Conservation (phyloP, 1,284 basidiomycete genomes). For the Fomitopsis schrenkii region DNA sequence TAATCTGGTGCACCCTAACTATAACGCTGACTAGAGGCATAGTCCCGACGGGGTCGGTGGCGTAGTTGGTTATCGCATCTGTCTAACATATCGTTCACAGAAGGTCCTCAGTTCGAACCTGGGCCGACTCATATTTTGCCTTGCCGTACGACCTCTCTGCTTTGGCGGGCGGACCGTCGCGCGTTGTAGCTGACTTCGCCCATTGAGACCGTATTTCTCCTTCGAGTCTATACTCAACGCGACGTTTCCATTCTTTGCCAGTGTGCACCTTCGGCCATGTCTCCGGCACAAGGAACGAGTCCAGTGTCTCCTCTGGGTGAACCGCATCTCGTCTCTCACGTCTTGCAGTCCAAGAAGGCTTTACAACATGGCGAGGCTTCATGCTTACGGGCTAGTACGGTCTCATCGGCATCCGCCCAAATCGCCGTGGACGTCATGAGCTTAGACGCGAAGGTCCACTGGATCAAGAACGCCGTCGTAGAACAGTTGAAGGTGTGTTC, state of each 20-base stretch:
- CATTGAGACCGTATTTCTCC: neutral
- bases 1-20: too few species aligned
- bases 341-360: constrained; percentile 75
- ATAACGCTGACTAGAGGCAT: too few species aligned
- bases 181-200: neutral
- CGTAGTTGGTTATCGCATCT: constrained; percentile 80
- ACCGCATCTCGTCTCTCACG: constrained; percentile 62
- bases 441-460: constrained; percentile 71
- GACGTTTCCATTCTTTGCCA: too few species aligned
- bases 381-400: constrained; percentile 56
- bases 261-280: neutral
- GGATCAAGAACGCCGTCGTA: constrained; percentile 66
- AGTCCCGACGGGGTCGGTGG: constrained; percentile 32
- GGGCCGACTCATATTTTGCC: constrained; percentile 15
- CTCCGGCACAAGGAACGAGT: neutral
- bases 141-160: neutral
- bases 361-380: constrained; percentile 71
- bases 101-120: constrained; percentile 22
- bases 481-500: constrained; percentile 66
- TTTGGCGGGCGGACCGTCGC: too few species aligned
- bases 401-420: constrained; percentile 59
- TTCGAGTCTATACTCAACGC: too few species aligned
- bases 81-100: constrained; percentile 44
- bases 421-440: constrained; percentile 65
- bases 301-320: neutral